Evolutionary conservation across 2,329 filamentous ascomycete genomes (phyloP).

Genomic region (Trichoderma oligosporum): DNA sequence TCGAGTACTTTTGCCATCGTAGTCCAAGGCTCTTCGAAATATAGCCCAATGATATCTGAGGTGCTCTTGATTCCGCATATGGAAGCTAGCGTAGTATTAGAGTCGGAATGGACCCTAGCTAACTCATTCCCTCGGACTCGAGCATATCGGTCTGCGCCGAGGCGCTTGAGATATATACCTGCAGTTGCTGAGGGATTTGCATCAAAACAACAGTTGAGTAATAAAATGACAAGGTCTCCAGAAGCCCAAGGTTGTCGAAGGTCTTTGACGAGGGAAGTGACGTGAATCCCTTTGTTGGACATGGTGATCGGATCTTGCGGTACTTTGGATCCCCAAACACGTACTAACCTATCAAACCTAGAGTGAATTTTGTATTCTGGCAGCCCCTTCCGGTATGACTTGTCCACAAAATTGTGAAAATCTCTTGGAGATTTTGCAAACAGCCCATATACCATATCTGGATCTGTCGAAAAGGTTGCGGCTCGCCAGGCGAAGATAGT

Average conservation of each 20-base stretch:
- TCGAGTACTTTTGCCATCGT: neutral
- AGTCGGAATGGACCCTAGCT: neutral
- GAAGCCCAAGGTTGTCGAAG: neutral
- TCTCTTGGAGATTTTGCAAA: neutral
- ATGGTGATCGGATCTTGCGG: conserved; percentile 10
- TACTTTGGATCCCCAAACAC: neutral
- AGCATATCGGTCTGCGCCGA: neutral
- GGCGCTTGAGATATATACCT: neutral
- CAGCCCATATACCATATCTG: neutral
- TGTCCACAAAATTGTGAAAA: neutral
- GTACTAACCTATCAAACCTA: neutral
- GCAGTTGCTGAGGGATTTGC: neutral
- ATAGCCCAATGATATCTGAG: neutral
- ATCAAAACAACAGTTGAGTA: neutral
- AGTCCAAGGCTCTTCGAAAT: neutral
- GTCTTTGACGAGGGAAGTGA: neutral
- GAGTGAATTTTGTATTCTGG: conserved; percentile 5
- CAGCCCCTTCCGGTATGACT: neutral
- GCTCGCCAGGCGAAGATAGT: conserved; percentile 4
- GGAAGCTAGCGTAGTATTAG: neutral
- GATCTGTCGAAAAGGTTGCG: neutral
- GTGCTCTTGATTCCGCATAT: neutral
- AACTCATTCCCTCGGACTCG: neutral
- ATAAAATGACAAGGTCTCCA: neutral
- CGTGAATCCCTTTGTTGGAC: conserved; percentile 23